Base-by-base conservation (phyloP, 2,329 filamentous ascomycete species). In the Didymellaceae sp. region DNA sequence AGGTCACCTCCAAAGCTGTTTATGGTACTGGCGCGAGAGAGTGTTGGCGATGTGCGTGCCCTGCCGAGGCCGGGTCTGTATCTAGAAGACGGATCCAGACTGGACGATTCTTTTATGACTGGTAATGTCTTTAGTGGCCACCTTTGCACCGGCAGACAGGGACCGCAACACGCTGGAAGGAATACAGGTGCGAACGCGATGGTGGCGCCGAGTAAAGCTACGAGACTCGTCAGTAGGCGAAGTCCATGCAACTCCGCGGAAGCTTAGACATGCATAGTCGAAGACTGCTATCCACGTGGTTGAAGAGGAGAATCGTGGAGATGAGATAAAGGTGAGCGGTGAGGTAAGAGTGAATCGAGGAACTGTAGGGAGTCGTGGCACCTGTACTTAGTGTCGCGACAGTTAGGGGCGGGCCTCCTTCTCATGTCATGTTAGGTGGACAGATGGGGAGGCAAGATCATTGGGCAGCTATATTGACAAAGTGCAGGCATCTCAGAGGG, bases 11-110 rank as follows among this genome's bases (percentile, higher is more conserved):
- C 38, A 13, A 31, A 45, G 33, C 17, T 39, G 10, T 22, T 34
- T 13, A 25, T 7, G 14, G 37, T 32, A 22, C 38, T 41, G 32
- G 32, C 13, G 25, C 20, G 39, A 18, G 43, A 48, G 22, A 42
- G 25, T 16, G 44, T 26, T 25, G 52, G 34, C 11, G 34, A 48
- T 13, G 43, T 52, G 28, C 31, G 21, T 30, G 40, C 52, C 52
- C 52, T 55, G 47, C 52, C 52, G 35, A 52, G 35, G 26, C 42
- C 52, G 40, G 52, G 54, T 54, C 57, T 48, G 22, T 48, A 34
- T 39, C 45, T 39, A 17, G 34, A 43, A 30, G 45, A 44, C 24
- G 54, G 39, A 57, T 57, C 57, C 57, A 59, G 54, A 20, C 18
- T 52, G 45, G 20, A 43, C 20, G 32, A 46, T 32, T 58, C 52